Conservation (phyloP, 1,139 yeast genomes). For the Tardiomyces digboiensis region DNA sequence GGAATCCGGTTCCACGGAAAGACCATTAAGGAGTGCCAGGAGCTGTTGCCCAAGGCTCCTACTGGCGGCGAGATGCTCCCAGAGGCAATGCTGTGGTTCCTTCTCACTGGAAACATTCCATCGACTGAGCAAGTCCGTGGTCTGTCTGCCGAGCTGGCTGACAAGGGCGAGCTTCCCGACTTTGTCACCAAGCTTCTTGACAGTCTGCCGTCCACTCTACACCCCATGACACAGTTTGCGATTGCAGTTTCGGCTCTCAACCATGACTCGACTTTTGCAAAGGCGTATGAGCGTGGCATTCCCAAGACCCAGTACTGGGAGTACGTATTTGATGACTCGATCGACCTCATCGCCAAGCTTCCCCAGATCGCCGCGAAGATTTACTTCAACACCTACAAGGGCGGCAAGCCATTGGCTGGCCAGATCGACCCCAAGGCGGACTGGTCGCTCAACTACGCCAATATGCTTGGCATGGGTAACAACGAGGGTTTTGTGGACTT, state of each 20-base stretch:
- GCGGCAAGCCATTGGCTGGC: conserved; percentile 62
- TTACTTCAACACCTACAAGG: conserved; percentile 83
- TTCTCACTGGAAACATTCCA: conserved; percentile 88
- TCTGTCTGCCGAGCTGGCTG: conserved; percentile 75
- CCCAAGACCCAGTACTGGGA: conserved; percentile 88
- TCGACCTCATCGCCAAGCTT: conserved; percentile 82
- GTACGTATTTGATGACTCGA: conserved; percentile 82
- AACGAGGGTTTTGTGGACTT: conserved; percentile 79
- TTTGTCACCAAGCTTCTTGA: conserved; percentile 78
- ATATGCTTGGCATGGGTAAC: conserved; percentile 72
- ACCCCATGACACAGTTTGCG: conserved; percentile 97
- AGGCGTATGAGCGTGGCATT: conserved; percentile 85
- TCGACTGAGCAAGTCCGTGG: conserved; percentile 64
- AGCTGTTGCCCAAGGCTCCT: conserved; percentile 34
- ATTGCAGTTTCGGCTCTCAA: conserved; percentile 90
- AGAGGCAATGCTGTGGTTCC: conserved; percentile 88
- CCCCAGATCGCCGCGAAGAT: conserved; percentile 93
- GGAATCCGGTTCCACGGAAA: conserved; percentile 48
- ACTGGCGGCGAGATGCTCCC: conserved; percentile 52
- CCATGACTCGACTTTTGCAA: conserved; percentile 83
- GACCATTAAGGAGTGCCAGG: conserved; percentile 43
- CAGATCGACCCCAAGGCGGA: conserved; percentile 67
- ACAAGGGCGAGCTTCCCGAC: conserved; percentile 73
- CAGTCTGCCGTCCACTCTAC: conserved; percentile 76
- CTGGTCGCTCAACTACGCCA: conserved; percentile 87